Percentiles rank a stretch among this genome's conserved stretches.
Conservation (phyloP, 1,284 basidiomycete species). For the Boletellus deceptivus region DNA sequence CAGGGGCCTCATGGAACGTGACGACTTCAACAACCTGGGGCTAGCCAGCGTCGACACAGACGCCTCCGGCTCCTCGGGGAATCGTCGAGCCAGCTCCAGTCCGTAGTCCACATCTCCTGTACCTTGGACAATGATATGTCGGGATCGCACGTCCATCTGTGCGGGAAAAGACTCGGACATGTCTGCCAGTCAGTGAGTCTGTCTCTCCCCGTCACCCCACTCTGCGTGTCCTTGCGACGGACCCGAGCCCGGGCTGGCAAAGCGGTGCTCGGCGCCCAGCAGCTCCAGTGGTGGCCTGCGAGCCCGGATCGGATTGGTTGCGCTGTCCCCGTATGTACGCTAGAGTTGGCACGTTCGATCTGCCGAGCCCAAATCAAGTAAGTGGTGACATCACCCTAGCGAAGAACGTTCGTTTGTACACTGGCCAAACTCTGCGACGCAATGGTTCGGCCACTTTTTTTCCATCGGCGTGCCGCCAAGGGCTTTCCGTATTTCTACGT, state of each 20-base stretch:
- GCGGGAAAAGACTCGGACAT: no score
- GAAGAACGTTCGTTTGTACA: slow-evolving; percentile 28
- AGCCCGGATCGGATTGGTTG: neutral
- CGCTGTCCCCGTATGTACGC: neutral
- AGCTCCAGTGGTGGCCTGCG: neutral
- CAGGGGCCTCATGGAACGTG: slow-evolving; percentile 87
- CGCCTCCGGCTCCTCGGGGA: slow-evolving; percentile 4
- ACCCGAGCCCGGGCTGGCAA: neutral
- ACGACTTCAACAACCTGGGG: slow-evolving; percentile 87
- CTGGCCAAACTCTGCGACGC: slow-evolving; percentile 12
- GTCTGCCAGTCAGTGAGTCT: slow-evolving; percentile 6
- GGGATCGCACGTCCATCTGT: neutral
- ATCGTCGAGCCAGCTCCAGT: neutral
- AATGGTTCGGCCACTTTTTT: slow-evolving; percentile 7
- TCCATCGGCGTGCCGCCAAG: neutral
- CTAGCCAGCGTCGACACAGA: slow-evolving; percentile 49
- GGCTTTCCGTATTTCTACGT: neutral
- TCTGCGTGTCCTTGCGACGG: neutral
- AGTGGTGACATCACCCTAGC: neutral
- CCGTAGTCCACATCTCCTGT: neutral
- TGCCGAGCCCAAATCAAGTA: slow-evolving; percentile 18
- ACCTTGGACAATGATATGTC: neutral
- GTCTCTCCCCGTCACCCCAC: neutral
- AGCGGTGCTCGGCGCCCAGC: neutral
- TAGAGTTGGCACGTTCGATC: slow-evolving; percentile 21